phyloP scores from a whole-genome alignment of 768 basidiomycete species.

The Candolleomyces aberdarensis region DNA sequence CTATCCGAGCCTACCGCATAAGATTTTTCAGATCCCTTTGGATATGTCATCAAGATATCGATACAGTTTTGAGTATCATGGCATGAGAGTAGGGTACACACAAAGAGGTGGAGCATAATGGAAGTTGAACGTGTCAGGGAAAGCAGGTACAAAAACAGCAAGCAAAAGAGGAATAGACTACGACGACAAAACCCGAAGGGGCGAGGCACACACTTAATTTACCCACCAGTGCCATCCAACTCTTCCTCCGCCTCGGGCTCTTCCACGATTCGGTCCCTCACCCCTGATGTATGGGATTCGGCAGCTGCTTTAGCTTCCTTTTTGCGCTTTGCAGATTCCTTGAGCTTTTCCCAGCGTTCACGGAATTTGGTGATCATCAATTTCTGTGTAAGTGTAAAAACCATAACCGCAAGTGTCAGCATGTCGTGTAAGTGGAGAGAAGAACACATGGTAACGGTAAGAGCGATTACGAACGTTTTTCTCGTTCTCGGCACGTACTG shows the following conservation, averaged over 20 bases:
- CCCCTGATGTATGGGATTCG: constrained; percentile 38
- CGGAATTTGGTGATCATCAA: constrained; percentile 78
- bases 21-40: too few relatives aligned
- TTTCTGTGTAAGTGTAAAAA: constrained; percentile 48
- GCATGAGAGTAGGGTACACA: background rate
- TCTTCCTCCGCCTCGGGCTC: constrained; percentile 58
- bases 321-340: constrained; percentile 84
- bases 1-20: too few relatives aligned
- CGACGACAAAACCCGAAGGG: background rate
- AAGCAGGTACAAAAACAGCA: background rate
- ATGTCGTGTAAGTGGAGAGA: background rate
- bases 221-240: constrained; percentile 32
- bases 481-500: constrained; percentile 68
- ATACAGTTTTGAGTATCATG: background rate
- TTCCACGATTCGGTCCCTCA: constrained; percentile 72
- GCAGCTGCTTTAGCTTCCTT: constrained; percentile 68
- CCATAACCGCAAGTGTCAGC: background rate
- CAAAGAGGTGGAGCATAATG: background rate
- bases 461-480: constrained; percentile 58
- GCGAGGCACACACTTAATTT: background rate
- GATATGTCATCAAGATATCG: background rate
- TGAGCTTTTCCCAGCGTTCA: constrained; percentile 87
- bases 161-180: background rate
- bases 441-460: background rate
- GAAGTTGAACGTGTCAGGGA: background rate